Base-by-base conservation (phyloP, 1,284 basidiomycete species). In the Trichosporon ovoides region DNA sequence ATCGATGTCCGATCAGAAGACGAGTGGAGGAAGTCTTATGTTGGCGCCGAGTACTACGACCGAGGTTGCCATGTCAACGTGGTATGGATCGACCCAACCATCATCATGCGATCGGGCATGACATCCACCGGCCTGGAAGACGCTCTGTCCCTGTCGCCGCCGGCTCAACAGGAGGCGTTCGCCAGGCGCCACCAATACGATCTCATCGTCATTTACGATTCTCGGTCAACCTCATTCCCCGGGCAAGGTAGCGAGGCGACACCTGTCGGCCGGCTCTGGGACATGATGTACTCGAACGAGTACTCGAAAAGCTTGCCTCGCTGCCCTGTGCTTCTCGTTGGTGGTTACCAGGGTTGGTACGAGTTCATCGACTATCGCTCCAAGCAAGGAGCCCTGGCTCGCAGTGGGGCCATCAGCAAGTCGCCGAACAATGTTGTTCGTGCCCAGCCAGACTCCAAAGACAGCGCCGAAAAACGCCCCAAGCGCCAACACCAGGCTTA, bases 151-250 rank as follows among this genome's bases (percentile, higher is more conserved):
- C 78, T 91, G 19, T 85, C 84, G 1, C 88, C 92, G 0, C 80
- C 81, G 22, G 73, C 82, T 37, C 92, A 97, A 77, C 82, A 81
- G 38, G 80, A 80, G 1, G 79, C 88, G 18, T 98, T 97, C 74
- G 76, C 80, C 24, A 86, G 88, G 58, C 87, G 95, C 28, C 84
- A 91, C 70, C 86, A 87, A 66, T 96, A 89, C 74, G 93, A 98
- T 66, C 77, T 96, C 14, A 84, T 98, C n/a, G 89, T 89, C 11
- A 79, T 98, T 2, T 93, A 92, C 74, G 94, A 98, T 74, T 77
- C 83, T 46, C 77, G 81, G 6, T 92, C 91, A 2, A 81, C 81
- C 28, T 76, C 78, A 2, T 83, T 88, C 65, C 75, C 78, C 49
- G 36, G 61, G 9, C 70, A 70, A 40, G 83, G 81, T 6, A 69